phyloP scores from a whole-genome alignment of 176 grass and related monocot genomes.

The Chrysopogon serrulatus region DNA sequence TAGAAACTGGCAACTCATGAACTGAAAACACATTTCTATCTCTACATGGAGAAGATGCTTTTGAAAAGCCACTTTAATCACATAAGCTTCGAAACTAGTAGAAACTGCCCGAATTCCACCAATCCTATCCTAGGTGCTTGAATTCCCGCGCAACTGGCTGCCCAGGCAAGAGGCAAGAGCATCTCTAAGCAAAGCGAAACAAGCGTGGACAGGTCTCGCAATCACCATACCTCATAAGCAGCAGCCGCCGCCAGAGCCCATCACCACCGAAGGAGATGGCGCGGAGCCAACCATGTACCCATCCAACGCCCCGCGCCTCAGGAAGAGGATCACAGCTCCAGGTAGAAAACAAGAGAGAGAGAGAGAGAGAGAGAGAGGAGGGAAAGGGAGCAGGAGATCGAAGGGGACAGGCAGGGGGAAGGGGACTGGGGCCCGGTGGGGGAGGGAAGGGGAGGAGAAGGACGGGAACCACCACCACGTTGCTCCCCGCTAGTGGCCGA shows the following conservation, averaged over 20 bases:
- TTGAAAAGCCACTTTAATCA: background rate
- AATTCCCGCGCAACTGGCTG: background rate
- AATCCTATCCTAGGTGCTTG: background rate
- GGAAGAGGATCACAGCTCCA: background rate
- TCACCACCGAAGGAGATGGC: background rate
- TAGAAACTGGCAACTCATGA: background rate
- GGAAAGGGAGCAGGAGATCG: background rate
- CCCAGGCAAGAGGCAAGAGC: background rate
- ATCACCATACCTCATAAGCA: background rate
- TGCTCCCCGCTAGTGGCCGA: slow-evolving; percentile 32
- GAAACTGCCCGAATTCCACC: background rate
- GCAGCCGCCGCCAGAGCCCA: background rate
- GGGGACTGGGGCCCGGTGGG: background rate
- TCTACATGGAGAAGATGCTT: background rate
- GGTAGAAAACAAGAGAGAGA: too few relatives aligned
- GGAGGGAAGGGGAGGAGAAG: background rate
- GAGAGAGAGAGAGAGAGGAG: background rate
- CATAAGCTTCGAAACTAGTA: background rate
- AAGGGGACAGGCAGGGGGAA: background rate
- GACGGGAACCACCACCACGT: slow-evolving; percentile 37
- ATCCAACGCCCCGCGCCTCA: background rate
- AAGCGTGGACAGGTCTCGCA: background rate
- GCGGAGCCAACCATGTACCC: background rate
- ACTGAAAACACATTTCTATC: background rate
- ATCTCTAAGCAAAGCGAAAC: background rate